Base-by-base conservation (phyloP, 169 alveolate species). In the Eimeria maxima region DNA sequence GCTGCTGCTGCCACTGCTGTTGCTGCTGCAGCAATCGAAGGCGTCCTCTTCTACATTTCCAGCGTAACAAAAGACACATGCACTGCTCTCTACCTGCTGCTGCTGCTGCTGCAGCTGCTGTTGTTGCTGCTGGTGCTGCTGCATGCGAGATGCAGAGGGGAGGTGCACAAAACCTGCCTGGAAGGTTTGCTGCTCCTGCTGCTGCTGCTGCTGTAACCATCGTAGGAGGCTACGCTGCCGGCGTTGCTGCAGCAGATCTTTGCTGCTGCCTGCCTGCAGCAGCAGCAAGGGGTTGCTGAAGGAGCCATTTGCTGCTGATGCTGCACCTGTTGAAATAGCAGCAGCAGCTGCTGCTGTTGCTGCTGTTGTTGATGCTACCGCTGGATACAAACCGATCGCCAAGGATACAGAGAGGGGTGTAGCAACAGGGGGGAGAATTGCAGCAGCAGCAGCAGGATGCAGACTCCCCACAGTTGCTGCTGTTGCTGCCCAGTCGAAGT, bases 111-210 rank as follows among this genome's bases (percentile, higher is more conserved):
- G 95, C 44, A 5, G 76, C 89, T 53, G 74, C 44, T n/a, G 86
- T 50, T 71, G 95, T 76, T 45, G 84, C 69, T 88, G 94, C 67
- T 24, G 93, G 8, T 57, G 93, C 91, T 81, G 91, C 67, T 47
- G 60, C 50, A 11, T 47, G 7, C 47, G 76, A 22, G 89, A 42
- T 6, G 87, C 73, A 18, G 55, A 45, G 16, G 69, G 74, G 22
- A 76, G 80, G 78, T 47, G 57, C n/a, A 88, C 57, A 20, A 60
- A 55, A 29, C 93, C 93, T 57, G 80, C 80, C 80, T 24, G 80
- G 67, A 60, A 63, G 29, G 33, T 33, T 45, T 45, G 90, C 90
- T 47, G 50, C 73, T 47, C 73, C 47, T n/a, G 67, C 73, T 81
- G 73, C 44, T 20, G 90, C 42, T 33, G 90, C 45, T 45, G 67